Evolutionary conservation across 83 land plant species (phyloP).

Genomic region (Thuja plicata): DNA sequence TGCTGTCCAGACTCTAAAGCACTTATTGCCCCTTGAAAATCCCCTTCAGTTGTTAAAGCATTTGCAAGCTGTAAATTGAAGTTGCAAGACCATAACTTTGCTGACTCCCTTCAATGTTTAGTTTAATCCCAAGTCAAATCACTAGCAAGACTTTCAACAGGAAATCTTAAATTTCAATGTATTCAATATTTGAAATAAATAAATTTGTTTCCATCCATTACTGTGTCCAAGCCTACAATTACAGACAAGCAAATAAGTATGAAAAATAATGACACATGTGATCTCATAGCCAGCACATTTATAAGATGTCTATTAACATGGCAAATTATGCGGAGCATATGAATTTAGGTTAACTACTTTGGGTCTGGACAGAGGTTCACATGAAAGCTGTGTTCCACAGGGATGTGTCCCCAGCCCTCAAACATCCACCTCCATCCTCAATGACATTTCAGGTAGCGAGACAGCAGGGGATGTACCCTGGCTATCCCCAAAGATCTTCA

Average conservation of each 20-base stretch:
- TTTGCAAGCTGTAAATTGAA: constrained; percentile 93
- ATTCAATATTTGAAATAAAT: neutral
- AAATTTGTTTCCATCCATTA: neutral
- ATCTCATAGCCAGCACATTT: neutral
- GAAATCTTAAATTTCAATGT: neutral
- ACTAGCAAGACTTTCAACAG: neutral
- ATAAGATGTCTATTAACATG: neutral
- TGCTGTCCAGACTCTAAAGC: constrained; percentile 55
- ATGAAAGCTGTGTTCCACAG: no score
- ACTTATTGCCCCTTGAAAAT: constrained; percentile 63
- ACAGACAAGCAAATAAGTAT: neutral
- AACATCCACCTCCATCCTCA: no score
- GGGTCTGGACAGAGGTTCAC: neutral
- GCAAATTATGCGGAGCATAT: neutral
- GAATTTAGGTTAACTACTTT: neutral
- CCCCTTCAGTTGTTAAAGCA: constrained; percentile 78
- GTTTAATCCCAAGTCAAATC: constrained; percentile 12
- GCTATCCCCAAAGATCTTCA: no score
- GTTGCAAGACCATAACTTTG: constrained; percentile 85
- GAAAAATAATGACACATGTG: neutral
- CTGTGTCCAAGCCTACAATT: neutral
- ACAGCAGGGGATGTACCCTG: no score
- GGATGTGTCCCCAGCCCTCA: no score
- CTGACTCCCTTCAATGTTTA: constrained; percentile 43
- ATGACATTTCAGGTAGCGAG: no score